Evolutionary conservation across 768 basidiomycete genomes (phyloP), one percentile per base, ranked within the genome.

Genomic region (Agrocybe praecox): DNA sequence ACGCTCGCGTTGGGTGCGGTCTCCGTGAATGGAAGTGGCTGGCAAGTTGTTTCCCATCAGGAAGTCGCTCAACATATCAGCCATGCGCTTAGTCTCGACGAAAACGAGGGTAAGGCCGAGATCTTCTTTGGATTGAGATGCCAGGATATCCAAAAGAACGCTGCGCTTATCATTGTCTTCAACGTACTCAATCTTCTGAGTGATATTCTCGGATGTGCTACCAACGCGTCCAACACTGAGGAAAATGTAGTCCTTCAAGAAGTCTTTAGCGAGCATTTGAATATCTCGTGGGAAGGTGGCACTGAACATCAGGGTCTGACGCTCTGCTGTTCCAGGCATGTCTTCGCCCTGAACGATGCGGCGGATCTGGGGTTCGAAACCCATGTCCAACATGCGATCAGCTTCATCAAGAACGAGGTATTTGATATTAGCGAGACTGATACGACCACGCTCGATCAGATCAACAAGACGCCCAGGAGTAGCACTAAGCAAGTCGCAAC

Each of bases 361-460:
- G 61, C 97, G 86, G 68, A 99, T 99, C 77, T 98, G 97, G 54
- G 97, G 97, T 75, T 99, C 97, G 82, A 99, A 99, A 89, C 97
- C 97, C 97, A 99, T 99, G 80, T 99, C 97, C 69, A 99, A 85
- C 97, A 99, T 99, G 68, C 97, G 92, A 80, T 99, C 97, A 59
- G 97, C 97, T 78, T 99, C 97, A 67, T 99, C 97, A 53, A 99
- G 89, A 23, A 99, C 97, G 56, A 99, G 89, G 74, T 97, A 98
- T 67, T 93, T 90, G 79, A 99, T 89, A 76, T 98, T 98, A 63
- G 93, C 86, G 59, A 99, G 84, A 69, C 91, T 94, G 81, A 99
- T 98, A 57, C 92, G 86, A 12, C 97, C 97, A 65, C 97, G 91
- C 77, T 99, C 97, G 64, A 99, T 96, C 59, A 99, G 82, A 76